These are phyloP conservation scores for Geotrichum ghanense DNA, from an alignment of 805 yeast species.

Conservation along the genomic window DNA sequence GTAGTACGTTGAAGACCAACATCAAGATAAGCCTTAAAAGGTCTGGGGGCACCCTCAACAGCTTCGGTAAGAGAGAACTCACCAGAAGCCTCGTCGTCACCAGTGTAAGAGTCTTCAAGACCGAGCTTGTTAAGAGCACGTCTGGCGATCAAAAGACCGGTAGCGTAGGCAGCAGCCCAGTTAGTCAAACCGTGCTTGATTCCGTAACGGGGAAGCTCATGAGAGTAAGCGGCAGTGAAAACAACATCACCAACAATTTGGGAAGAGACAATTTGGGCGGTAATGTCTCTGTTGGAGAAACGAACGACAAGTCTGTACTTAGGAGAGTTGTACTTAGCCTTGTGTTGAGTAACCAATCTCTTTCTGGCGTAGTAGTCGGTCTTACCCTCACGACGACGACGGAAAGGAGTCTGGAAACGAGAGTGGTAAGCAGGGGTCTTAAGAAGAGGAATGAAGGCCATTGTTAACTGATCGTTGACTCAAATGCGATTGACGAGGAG, in stretches of 20 bases:
- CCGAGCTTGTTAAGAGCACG: conserved; percentile 97
- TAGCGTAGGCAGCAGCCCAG: conserved; percentile 99
- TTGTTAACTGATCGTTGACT: conserved; percentile 27
- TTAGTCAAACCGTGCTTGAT: conserved; percentile 97
- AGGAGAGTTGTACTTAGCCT: conserved; percentile 99
- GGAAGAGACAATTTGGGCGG: conserved; percentile 93
- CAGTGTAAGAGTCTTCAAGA: conserved; percentile 93
- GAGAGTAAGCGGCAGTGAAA: conserved; percentile 95
- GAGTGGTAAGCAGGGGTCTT: conserved; percentile 95
- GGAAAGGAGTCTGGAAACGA: conserved; percentile 99
- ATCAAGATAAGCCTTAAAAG: conserved; percentile 98
- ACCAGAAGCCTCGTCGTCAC: conserved; percentile 99
- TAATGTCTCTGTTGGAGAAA: conserved; percentile 99
- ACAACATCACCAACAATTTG: conserved; percentile 96
- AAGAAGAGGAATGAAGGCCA: conserved; percentile 63
- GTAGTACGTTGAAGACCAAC: conserved; percentile 99
- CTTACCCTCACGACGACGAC: conserved; percentile 99
- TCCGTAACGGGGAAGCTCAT: conserved; percentile 97
- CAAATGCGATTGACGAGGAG: conserved; percentile 3
- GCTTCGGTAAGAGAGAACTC: conserved; percentile 98
- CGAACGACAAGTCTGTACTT: conserved; percentile 99
- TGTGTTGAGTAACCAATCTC: conserved; percentile 99
- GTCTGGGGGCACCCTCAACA: conserved; percentile 98
- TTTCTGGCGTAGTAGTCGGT: conserved; percentile 99
- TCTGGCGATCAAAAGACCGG: conserved; percentile 97